phyloP scores from a whole-genome alignment of 177 flowering plant species.

The Vitis hybrid region DNA sequence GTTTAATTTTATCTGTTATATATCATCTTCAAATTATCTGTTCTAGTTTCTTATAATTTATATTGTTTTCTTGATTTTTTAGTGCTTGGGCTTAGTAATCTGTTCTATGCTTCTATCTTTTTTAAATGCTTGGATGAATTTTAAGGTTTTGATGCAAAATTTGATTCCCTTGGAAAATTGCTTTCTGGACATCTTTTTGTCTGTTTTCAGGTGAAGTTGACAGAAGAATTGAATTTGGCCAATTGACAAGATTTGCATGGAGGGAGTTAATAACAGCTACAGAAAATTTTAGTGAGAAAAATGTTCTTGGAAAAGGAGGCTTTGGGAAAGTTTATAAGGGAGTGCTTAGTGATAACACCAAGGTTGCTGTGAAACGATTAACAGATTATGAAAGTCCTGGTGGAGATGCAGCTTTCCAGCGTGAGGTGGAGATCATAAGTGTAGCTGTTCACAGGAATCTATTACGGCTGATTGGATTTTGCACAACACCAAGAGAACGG shows the following conservation, averaged over 20 bases:
- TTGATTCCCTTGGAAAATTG: background rate
- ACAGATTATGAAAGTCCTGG: slow-evolving; percentile 95
- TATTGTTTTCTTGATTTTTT: no score
- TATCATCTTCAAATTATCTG: no score
- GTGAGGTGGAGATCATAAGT: slow-evolving; percentile 98
- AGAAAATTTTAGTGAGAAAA: slow-evolving; percentile 84
- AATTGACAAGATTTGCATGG: slow-evolving; percentile 87
- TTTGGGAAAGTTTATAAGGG: slow-evolving; percentile 98
- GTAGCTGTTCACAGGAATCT: slow-evolving; percentile 92
- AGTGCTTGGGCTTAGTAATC: no score
- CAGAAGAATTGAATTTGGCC: slow-evolving; percentile 91
- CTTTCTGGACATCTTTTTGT: background rate
- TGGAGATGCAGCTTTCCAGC: slow-evolving; percentile 91
- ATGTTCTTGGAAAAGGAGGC: slow-evolving; percentile 97
- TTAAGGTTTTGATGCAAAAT: background rate
- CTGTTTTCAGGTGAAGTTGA: slow-evolving; percentile 82
- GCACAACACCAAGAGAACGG: slow-evolving; percentile 92
- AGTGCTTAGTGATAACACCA: slow-evolving; percentile 73
- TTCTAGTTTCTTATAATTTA: no score
- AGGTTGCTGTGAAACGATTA: slow-evolving; percentile 90
- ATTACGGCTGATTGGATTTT: slow-evolving; percentile 83
- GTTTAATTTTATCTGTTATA: no score
- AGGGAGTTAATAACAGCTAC: slow-evolving; percentile 90
- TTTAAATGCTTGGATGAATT: background rate
- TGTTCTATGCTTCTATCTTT: background rate